A percentile compares a stretch with the other conserved stretches of the same genome.
These are phyloP conservation scores for Amanita subjunquillea DNA, from an alignment of 768 basidiomycete genomes.

Conservation along the genomic window DNA sequence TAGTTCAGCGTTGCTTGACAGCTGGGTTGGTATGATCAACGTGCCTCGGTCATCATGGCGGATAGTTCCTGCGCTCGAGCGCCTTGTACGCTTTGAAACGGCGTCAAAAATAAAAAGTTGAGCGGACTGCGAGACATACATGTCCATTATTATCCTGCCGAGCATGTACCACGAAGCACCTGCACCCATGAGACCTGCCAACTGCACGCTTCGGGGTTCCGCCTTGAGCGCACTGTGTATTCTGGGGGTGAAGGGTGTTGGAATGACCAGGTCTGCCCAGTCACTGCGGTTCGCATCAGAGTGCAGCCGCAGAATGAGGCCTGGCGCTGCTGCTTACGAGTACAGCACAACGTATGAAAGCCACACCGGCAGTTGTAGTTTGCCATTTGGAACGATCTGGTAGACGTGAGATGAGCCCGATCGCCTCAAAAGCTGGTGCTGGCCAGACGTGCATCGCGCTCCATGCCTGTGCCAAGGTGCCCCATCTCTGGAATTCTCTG, in stretches of 20 bases:
- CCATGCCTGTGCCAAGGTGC: slow-evolving; percentile 78
- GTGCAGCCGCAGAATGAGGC: background rate
- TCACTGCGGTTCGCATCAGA: slow-evolving; percentile 36
- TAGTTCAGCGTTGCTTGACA: slow-evolving; percentile 3
- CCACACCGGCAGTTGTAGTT: slow-evolving; percentile 85
- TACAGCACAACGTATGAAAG: slow-evolving; percentile 78
- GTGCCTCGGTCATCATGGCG: slow-evolving; percentile 55
- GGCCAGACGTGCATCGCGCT: slow-evolving; percentile 56
- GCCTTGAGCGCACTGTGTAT: slow-evolving; percentile 86
- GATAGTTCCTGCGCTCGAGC: slow-evolving; percentile 65
- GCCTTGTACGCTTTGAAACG: slow-evolving; percentile 54
- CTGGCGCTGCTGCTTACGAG: slow-evolving; percentile 36
- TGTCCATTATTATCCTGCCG: slow-evolving; percentile 75
- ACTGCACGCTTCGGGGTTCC: slow-evolving; percentile 75
- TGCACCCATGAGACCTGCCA: slow-evolving; percentile 76
- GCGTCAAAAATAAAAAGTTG: background rate
- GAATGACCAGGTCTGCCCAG: slow-evolving; percentile 85
- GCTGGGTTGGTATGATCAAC: slow-evolving; percentile 5
- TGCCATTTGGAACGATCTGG: slow-evolving; percentile 70
- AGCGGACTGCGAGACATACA: slow-evolving; percentile 32
- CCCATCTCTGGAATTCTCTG: slow-evolving; percentile 79
- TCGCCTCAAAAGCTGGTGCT: background rate
- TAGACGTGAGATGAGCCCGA: slow-evolving; percentile 1
- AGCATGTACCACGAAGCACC: slow-evolving; percentile 91
- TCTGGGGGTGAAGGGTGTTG: slow-evolving; percentile 61